phyloP scores from a whole-genome alignment of 352 stramenopile species.

The Pythium periplocum region DNA sequence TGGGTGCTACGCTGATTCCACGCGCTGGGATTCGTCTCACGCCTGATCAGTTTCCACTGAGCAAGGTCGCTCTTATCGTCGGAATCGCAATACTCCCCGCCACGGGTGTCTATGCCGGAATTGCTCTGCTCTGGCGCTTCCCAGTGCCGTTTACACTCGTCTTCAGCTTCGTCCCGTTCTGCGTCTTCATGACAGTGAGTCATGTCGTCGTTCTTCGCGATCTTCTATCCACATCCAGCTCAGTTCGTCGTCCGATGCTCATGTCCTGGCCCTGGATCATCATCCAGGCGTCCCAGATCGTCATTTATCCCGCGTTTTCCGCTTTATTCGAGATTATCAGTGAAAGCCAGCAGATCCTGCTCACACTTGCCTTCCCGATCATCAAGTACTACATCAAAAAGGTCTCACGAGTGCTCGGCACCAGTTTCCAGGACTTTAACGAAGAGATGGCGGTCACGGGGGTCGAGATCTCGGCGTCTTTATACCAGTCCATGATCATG shows the following conservation, averaged over 20 bases:
- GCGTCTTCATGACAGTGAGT: neutral
- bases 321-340: neutral
- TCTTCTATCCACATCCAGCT: neutral
- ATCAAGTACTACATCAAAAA: constrained; percentile 2
- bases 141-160: neutral
- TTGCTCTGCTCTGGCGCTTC: constrained; percentile 1
- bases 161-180: neutral
- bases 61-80: neutral
- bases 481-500: constrained; percentile 7
- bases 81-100: too few relatives aligned
- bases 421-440: constrained; percentile 1
- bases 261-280: neutral
- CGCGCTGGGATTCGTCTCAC: neutral
- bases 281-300: neutral
- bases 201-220: neutral
- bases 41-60: neutral
- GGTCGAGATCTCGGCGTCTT: constrained; percentile 4
- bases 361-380: neutral
- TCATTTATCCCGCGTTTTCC: constrained; percentile 1
- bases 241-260: neutral
- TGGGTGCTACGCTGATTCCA: neutral
- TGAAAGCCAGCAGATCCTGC: neutral
- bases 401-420: neutral
- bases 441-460: constrained; percentile 1
- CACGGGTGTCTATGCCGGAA: neutral